Conservation (phyloP, 2,329 filamentous ascomycete genomes). For the Aspergillus jensenii region DNA sequence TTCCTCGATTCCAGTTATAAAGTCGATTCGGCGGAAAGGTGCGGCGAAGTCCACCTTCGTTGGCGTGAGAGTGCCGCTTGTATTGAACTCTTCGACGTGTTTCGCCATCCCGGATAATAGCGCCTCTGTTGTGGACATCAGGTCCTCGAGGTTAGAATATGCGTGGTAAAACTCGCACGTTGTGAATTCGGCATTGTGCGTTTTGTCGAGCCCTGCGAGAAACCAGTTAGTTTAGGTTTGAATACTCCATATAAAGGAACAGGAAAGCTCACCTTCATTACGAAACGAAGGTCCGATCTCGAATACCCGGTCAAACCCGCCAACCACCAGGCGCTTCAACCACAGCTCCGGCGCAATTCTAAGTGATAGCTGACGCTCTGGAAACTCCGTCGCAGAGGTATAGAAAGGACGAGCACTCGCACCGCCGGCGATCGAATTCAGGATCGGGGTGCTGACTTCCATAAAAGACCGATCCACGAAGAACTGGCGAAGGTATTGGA, state of each 20-base stretch:
- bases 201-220: slow-evolving; percentile 65
- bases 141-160: slow-evolving; percentile 71
- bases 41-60: slow-evolving; percentile 59
- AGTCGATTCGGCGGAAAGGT: slow-evolving; percentile 68
- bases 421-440: slow-evolving; percentile 80
- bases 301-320: slow-evolving; percentile 84
- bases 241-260: not conserved
- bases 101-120: slow-evolving; percentile 63
- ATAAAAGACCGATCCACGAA: slow-evolving; percentile 72
- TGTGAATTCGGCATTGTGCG: slow-evolving; percentile 96
- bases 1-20: slow-evolving; percentile 75
- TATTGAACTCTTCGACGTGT: slow-evolving; percentile 49
- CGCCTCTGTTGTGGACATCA: slow-evolving; percentile 74
- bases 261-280: slow-evolving; percentile 68
- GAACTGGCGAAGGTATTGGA: slow-evolving; percentile 71
- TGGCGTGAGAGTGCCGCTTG: slow-evolving; percentile 43
- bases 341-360: slow-evolving; percentile 93
- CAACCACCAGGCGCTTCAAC: slow-evolving; percentile 87
- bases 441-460: slow-evolving; percentile 88
- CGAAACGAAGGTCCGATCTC: slow-evolving; percentile 91
- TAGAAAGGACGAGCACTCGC: slow-evolving; percentile 84
- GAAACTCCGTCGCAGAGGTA: slow-evolving; percentile 74
- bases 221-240: not conserved
- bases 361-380: slow-evolving; percentile 69
- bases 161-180: slow-evolving; percentile 97